These are phyloP conservation scores for Anthracocystis panici-leucophaei DNA, from an alignment of 1,284 basidiomycete species.

Conservation along the genomic window DNA sequence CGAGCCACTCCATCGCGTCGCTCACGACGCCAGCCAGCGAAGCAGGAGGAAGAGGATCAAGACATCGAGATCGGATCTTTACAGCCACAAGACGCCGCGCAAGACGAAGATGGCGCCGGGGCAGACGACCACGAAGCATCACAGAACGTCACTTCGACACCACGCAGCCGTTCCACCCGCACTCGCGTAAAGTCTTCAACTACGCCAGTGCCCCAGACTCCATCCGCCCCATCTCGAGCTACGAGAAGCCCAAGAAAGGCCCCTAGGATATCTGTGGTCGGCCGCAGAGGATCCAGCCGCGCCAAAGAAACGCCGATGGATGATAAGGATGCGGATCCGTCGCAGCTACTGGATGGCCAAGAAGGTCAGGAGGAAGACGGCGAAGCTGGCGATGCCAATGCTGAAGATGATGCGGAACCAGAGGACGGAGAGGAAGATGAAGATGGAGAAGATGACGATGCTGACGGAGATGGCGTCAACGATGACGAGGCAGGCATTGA, in stretches of 20 bases:
- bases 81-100: conserved; percentile 15
- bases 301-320: conserved; percentile 20
- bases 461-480: conserved; percentile 23
- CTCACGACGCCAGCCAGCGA: conserved; percentile 34
- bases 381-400: conserved; percentile 9
- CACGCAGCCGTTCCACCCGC: conserved; percentile 33
- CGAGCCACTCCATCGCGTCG: conserved; percentile 41
- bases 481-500: conserved; percentile 40
- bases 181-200: conserved; percentile 27
- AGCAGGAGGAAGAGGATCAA: conserved; percentile 22
- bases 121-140: conserved; percentile 14
- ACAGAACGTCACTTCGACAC: conserved; percentile 10
- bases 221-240: conserved; percentile 13
- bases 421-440: conserved; percentile 24
- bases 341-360: conserved; percentile 9
- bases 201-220: conserved; percentile 33
- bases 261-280: conserved; percentile 24
- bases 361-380: conserved; percentile 22
- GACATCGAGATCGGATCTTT: conserved; percentile 23
- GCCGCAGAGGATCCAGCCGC: conserved; percentile 13
- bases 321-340: conserved; percentile 19
- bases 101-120: conserved; percentile 10
- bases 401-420: conserved; percentile 13
- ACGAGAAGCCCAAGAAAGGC: conserved; percentile 30
- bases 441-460: conserved; percentile 22